Base-by-base conservation (phyloP, 495 filamentous ascomycete genomes). In the Parmelia sp. region DNA sequence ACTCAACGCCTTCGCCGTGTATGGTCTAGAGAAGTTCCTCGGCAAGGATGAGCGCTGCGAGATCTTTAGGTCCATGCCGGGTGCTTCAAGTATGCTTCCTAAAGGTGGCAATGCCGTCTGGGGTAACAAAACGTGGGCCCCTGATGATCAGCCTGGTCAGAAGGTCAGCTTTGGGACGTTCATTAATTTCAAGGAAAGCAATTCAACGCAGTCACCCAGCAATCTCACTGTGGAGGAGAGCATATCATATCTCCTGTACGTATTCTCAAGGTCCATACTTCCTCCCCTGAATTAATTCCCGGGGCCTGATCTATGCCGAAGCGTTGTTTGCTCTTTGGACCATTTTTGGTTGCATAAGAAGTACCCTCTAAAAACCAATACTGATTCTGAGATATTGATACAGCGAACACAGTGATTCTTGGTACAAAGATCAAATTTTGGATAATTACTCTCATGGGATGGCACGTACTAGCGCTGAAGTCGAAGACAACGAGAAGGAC, bases 41-140 rank as follows among this genome's bases (percentile, higher is more conserved):
- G 89, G 86, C 67, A 90, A 88, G 65, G 84, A 91, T 60, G 94
- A 98, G 73, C 84, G 94, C 55, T 90, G 88, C 10, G 91, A 97
- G 72, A 91, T 98, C 39, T 96, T 98, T 78, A 86, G 95, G 59
- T 90, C 91, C 37, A 97, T 97, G 92, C 95, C 94, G 0, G 94
- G 94, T 7, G 90, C 96, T 60, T 93, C 90, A 23, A 92, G 90
- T 63, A 97, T 98, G 92, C 82, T 98, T 1, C 94, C 94, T n/a
- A 92, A 96, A 59, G 94, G 95, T 33, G 94, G 94, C 31, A 85
- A 94, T 60, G 90, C 89, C 8, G 88, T 98, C 27, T 98, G 94
- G 94, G 94, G 94, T 27, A 92, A 97, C 69, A 71, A 83, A 23
- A 89, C 87, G 47, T 90, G 90, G 84, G 94, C 94, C 5, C 94